Evolutionary conservation across 2,329 filamentous ascomycete species (phyloP), one percentile per base, ranked within the genome.

Genomic region (Drechslerella dactyloides): DNA sequence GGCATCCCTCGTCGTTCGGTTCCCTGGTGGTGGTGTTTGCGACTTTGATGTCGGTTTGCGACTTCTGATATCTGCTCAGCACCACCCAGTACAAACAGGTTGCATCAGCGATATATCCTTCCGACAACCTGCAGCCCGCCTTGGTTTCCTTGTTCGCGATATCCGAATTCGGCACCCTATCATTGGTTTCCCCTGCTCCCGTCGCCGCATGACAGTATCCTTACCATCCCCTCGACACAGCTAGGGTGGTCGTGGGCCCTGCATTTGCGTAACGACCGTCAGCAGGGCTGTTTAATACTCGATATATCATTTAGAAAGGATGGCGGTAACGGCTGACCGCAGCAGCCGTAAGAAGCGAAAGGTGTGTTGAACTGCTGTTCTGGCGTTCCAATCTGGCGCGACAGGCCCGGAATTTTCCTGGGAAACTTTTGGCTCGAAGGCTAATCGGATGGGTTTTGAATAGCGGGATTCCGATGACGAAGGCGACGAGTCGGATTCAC

Each of bases 391-490:
- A 48, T 2, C 44, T 17, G 44, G 44, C n/a, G 44, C n/a, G 44
- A 48, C 44, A 48, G 8, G 44, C 15, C 17, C 11, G 19, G 15
- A 17, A 3, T 48, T 21, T 48, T 33, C 8, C 27, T 33, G 4
- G 24, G 35, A 19, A 5, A 44, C 30, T 27, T 35, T 57, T 24
- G 21, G 23, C 21, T 51, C 30, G 19, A 58, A 42, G 15, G 19
- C 53, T 59, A 40, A 63, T 23, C 51, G 37, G 35, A 27, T 27
- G 0, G 30, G 3, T 52, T 30, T 53, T 53, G 19, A n/a, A 33
- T 53, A 72, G 68, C 54, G 68, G 60, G 68, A 72, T 44, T 59
- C 68, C 37, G 68, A 72, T 55, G 68, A 72, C 52, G 68, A 72
- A 53, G 60, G 60, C 23, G 60, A 64, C 35, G 68, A 72, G 59